These are phyloP conservation scores for Sextonia rubra DNA, from an alignment of 164 flowering plant genomes.

Conservation along the genomic window DNA sequence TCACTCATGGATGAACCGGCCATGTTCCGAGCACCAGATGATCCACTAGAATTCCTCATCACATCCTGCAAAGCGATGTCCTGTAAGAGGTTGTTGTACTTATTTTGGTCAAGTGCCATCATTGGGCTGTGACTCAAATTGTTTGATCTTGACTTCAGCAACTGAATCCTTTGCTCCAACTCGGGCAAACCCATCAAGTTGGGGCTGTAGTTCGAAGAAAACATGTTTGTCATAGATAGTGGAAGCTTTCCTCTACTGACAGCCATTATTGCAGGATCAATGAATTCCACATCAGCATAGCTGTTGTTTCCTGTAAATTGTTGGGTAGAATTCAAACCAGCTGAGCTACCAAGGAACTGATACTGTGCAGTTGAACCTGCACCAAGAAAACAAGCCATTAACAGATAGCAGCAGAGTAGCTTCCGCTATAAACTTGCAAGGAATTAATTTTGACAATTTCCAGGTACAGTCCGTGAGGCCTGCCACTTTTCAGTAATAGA, in stretches of 20 bases:
- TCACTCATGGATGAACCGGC: slow-evolving; percentile 1
- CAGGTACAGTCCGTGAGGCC: not conserved
- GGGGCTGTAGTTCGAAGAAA: slow-evolving; percentile 6
- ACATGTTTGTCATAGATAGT: not conserved
- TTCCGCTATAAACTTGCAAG: not conserved
- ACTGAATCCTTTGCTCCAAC: slow-evolving; percentile 12
- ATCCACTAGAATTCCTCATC: slow-evolving; percentile 5
- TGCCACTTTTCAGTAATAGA: too few species aligned
- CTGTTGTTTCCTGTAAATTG: slow-evolving; percentile 9
- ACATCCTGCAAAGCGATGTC: slow-evolving; percentile 10
- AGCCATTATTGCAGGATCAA: slow-evolving; percentile 58
- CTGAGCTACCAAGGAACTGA: slow-evolving; percentile 4
- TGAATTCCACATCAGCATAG: slow-evolving; percentile 32
- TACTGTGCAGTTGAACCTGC: slow-evolving; percentile 6
- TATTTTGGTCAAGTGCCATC: slow-evolving; percentile 7
- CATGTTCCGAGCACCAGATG: slow-evolving; percentile 5
- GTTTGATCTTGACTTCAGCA: slow-evolving; percentile 6
- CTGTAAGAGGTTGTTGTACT: slow-evolving; percentile 6
- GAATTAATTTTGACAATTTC: too few species aligned
- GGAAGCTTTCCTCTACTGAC: slow-evolving; percentile 80
- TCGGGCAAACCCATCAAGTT: slow-evolving; percentile 3
- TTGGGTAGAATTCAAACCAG: slow-evolving; percentile 1
- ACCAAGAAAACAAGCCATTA: not conserved
- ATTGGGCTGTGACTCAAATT: slow-evolving; percentile 6
- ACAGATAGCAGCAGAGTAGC: not conserved